Base-by-base conservation (phyloP, 1,139 yeast genomes). In the Nakaseomyces glabratus region DNA sequence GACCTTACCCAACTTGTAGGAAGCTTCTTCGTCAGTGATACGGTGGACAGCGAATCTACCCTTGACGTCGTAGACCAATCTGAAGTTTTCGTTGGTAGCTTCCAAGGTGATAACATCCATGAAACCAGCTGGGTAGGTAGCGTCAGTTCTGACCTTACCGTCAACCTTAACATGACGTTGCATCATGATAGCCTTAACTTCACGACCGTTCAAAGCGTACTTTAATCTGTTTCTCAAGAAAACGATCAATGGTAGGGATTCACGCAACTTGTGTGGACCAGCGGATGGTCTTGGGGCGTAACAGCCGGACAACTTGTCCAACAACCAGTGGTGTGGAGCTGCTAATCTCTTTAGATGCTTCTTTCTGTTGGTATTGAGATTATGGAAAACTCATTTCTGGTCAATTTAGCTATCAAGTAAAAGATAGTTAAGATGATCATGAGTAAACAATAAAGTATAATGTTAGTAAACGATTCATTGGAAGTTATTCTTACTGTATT, bases 251-350 rank as follows among this genome's bases (percentile, higher is more conserved):
- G 98, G 98, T 65, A 90, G 82, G 45, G 96, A 90, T 75, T 90
- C 98, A 73, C 98, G 82, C 70, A 88, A 80, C 75, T 90, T 90
- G 81, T 90, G 98, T 66, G 98, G 98, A 76, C 98, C 98, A 57
- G 95, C 81, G 50, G 96, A 85, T 65, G 97, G 95, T 78, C 97
- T 88, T 74, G 98, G 98, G 56, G 98, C 98, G 69, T 90, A 90
- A 65, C 86, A 76, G 66, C 99, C 99, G 68, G 96, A 82, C 75
- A 93, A 77, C 76, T 93, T 93, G 94, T 90, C 98, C 78, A 93
- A 82, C 94, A 93, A 84, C 98, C 98, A 93, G 82, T 93, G 98
- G 76, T 88, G 82, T 76, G 99, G 99, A 67, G 96, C 96, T 67
- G 95, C 94, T 70, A 85, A 78, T 76, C 95, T 82, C 81, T 85